Percentiles rank a stretch among this genome's conserved stretches.
phyloP scores from a whole-genome alignment of 495 filamentous ascomycete genomes.

The Neurospora sp. region DNA sequence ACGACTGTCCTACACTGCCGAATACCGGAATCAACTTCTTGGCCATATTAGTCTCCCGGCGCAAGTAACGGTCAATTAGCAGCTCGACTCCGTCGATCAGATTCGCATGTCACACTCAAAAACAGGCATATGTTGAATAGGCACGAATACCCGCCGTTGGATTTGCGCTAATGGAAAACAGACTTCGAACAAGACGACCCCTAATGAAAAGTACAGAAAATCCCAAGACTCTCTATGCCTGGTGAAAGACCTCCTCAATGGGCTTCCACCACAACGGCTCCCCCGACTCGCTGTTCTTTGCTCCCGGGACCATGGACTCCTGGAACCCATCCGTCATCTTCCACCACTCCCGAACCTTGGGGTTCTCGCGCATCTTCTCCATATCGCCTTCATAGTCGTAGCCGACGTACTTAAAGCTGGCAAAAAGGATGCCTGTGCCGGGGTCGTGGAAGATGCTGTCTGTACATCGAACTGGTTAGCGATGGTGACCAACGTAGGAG shows the following conservation, averaged over 20 bases:
- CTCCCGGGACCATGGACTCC: constrained; percentile 50
- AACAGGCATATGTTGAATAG: neutral
- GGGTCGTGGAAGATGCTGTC: constrained; percentile 66
- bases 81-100: neutral
- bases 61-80: neutral
- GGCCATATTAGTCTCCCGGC: neutral
- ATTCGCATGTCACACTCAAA: neutral
- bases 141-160: neutral
- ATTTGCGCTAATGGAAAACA: neutral
- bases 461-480: constrained; percentile 14
- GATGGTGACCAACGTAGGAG: neutral
- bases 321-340: constrained; percentile 66
- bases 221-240: constrained; percentile 28
- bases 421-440: constrained; percentile 52
- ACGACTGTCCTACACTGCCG: neutral
- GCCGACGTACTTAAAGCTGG: constrained; percentile 65
- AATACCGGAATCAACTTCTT: neutral
- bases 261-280: constrained; percentile 60
- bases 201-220: neutral
- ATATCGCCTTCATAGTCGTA: constrained; percentile 61
- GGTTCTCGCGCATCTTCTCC: constrained; percentile 57
- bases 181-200: neutral
- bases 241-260: constrained; percentile 64
- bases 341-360: constrained; percentile 71
- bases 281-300: constrained; percentile 50